phyloP scores from a whole-genome alignment of 306 rosid species.

The Lathyrus sativus region DNA sequence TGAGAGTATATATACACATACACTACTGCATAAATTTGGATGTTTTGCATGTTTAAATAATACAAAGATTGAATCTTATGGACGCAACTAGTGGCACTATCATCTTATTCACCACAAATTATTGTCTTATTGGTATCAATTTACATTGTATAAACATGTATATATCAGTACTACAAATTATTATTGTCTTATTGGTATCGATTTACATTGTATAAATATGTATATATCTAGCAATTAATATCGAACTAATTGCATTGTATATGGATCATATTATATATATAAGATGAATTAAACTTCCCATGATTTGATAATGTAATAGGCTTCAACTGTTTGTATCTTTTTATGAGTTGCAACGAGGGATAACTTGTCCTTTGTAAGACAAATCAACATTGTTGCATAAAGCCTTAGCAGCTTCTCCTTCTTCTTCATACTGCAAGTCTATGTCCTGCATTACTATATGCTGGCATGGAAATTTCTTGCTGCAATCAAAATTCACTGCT shows the following conservation, averaged over 20 bases:
- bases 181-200: neutral
- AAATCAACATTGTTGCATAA: conserved; percentile 50
- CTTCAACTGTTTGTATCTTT: neutral
- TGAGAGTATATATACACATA: too few species aligned
- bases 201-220: conserved; percentile 4
- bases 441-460: conserved; percentile 55
- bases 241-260: neutral
- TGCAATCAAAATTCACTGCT: conserved; percentile 73
- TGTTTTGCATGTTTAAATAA: neutral
- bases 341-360: conserved; percentile 52
- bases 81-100: neutral
- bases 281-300: neutral
- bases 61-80: neutral
- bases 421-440: conserved; percentile 35
- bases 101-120: neutral
- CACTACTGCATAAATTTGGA: too few species aligned
- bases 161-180: too few species aligned
- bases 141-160: conserved; percentile 20
- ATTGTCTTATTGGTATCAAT: neutral
- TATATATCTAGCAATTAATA: neutral
- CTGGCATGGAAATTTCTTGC: conserved; percentile 55
- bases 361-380: conserved; percentile 43
- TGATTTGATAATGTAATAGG: neutral
- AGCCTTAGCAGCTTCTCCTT: conserved; percentile 41
- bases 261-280: neutral